Evolutionary conservation across 2,329 filamentous ascomycete species (phyloP).

Genomic region (Fusarium sambucinum): DNA sequence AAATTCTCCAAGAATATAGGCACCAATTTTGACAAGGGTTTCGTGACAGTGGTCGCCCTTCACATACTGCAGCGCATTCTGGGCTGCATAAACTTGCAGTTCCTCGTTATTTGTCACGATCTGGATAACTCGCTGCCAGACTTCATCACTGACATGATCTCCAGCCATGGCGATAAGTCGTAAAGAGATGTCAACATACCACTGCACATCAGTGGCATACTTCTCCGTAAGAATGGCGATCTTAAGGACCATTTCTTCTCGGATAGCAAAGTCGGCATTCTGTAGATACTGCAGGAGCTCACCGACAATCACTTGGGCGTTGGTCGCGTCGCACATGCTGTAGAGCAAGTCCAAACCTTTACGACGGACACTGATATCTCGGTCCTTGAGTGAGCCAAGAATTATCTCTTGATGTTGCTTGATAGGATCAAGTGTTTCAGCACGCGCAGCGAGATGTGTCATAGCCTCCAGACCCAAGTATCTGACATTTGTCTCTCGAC

Average conservation of each 20-base stretch:
- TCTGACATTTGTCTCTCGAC: constrained; percentile 94
- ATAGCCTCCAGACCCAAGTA: constrained; percentile 97
- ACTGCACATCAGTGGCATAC: constrained; percentile 97
- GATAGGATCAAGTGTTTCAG: constrained; percentile 95
- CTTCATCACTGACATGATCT: constrained; percentile 98
- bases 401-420: constrained; percentile 99
- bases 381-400: constrained; percentile 90
- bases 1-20: constrained; percentile 95
- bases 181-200: constrained; percentile 98
- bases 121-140: constrained; percentile 98
- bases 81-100: constrained; percentile 93
- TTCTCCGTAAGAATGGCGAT: constrained; percentile 99
- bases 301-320: constrained; percentile 91
- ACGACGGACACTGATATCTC: constrained; percentile 95
- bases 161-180: constrained; percentile 95
- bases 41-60: constrained; percentile 96
- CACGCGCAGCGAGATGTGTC: constrained; percentile 94
- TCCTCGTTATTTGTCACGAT: constrained; percentile 99
- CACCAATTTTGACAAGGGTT: constrained; percentile 96
- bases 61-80: constrained; percentile 91
- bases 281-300: constrained; percentile 95
- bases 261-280: constrained; percentile 95
- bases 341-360: constrained; percentile 97
- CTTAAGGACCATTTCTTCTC: constrained; percentile 99
- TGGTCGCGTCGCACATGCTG: constrained; percentile 99